These are phyloP conservation scores for Pythium vanterpoolii DNA, from an alignment of 352 stramenopile genomes.

Conservation along the genomic window DNA sequence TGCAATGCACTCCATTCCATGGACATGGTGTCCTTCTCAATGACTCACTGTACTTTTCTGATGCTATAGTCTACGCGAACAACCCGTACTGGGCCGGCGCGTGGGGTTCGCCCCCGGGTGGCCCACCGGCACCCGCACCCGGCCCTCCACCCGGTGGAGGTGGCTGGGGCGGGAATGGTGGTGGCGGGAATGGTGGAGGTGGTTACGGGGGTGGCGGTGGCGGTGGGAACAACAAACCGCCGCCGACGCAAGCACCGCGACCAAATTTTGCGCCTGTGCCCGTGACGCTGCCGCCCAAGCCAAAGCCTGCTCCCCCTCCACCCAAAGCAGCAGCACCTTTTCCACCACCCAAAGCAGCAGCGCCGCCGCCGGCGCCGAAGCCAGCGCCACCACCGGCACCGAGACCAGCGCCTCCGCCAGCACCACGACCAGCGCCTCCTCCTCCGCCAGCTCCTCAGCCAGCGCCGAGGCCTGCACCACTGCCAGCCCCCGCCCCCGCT, in stretches of 20 bases:
- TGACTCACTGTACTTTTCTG: not conserved
- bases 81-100: conserved; percentile 10
- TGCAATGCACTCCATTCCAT: not conserved
- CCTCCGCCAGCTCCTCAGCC: not conserved
- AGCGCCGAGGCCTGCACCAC: not conserved
- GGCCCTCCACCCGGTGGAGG: too few relatives aligned
- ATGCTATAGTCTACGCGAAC: conserved; percentile 4
- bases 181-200: not conserved
- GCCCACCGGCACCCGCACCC: not conserved
- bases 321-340: not conserved
- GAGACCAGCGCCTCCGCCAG: not conserved
- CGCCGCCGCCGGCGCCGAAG: not conserved
- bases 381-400: not conserved
- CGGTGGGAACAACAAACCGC: not conserved
- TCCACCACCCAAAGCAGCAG: not conserved
- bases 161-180: too few relatives aligned
- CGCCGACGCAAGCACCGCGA: not conserved
- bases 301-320: not conserved
- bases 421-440: not conserved
- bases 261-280: conserved; percentile 1
- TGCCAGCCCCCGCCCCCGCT: not conserved
- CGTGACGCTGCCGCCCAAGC: not conserved
- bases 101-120: not conserved
- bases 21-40: not conserved
- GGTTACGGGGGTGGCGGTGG: not conserved